Evolutionary conservation across 2,329 filamentous ascomycete genomes (phyloP), one percentile per base, ranked within the genome.

Genomic region (Drechslerella coelobrocha): DNA sequence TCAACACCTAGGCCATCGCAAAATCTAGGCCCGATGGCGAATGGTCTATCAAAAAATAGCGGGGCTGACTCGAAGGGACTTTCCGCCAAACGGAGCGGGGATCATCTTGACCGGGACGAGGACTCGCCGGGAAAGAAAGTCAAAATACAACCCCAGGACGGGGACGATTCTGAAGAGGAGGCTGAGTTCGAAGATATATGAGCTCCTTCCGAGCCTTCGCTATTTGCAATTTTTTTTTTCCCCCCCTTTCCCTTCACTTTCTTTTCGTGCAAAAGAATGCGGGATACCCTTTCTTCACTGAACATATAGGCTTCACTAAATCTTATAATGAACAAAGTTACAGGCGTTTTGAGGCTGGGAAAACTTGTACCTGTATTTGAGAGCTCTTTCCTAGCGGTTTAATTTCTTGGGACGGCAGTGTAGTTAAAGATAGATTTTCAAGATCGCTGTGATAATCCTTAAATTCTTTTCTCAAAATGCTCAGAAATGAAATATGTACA

Each of bases 61-160:
- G 55, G 59, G 12, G 8, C 37, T 17, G 51, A 56, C 7, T 45
- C 51, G n/a, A 60, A 54, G 48, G 50, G 52, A 1, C 10, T 19
- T 14, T 68, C 43, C 26, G 72, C 37, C 31, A 75, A 68, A 57
- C 56, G 34, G 48, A 69, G n/a, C 1, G 60, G 39, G 5, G 71
- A 68, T 37, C 66, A 71, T n/a, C 50, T 71, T n/a, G 66, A 61
- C 19, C 27, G 41, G 8, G 45, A 71, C 78, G 43, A 80, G 21
- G 80, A 78, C 0, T 80, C 80, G 2, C 74, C 78, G 1, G 73
- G 76, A 21, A 83, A 83, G 76, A 82, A 78, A 68, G 75, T 81
- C 54, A 82, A 81, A 66, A 73, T 78, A n/a, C 78, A 81, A 48
- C 59, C 62, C 10, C 72, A 56, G 23, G 74, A 75, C 9, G 73